Evolutionary conservation across 1,284 basidiomycete genomes (phyloP).

Genomic region (Puccinia horiana): DNA sequence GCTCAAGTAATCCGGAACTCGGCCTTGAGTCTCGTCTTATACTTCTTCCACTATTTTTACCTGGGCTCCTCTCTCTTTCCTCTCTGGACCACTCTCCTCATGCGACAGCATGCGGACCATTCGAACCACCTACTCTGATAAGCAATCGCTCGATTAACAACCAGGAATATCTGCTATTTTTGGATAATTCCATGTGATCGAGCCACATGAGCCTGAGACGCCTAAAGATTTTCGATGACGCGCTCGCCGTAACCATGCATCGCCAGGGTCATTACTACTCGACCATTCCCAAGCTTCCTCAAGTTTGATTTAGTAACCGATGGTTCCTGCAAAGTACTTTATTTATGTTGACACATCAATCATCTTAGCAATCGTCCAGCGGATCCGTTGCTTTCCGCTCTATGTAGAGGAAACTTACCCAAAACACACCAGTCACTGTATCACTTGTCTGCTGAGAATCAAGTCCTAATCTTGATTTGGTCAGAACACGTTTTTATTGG

Average conservation of each 20-base stretch:
- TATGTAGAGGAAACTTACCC: no score
- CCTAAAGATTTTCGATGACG: conserved; percentile 25
- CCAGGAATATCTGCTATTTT: background rate
- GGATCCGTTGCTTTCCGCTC: no score
- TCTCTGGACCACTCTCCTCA: background rate
- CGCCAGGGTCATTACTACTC: conserved; percentile 16
- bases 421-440: no score
- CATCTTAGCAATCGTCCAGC: background rate
- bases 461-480: no score
- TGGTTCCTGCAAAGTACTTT: no score
- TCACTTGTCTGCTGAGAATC: no score
- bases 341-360: no score
- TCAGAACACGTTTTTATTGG: no score
- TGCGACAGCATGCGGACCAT: no score
- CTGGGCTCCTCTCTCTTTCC: background rate
- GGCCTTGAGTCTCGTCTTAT: conserved; percentile 9
- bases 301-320: background rate
- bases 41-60: conserved; percentile 6
- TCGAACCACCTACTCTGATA: background rate
- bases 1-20: conserved; percentile 9
- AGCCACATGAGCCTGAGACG: conserved; percentile 9
- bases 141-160: conserved; percentile 7
- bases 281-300: background rate
- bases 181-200: background rate
- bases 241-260: conserved; percentile 26